phyloP scores from a whole-genome alignment of 148 eudicot species.

The Selenicereus undatus region DNA sequence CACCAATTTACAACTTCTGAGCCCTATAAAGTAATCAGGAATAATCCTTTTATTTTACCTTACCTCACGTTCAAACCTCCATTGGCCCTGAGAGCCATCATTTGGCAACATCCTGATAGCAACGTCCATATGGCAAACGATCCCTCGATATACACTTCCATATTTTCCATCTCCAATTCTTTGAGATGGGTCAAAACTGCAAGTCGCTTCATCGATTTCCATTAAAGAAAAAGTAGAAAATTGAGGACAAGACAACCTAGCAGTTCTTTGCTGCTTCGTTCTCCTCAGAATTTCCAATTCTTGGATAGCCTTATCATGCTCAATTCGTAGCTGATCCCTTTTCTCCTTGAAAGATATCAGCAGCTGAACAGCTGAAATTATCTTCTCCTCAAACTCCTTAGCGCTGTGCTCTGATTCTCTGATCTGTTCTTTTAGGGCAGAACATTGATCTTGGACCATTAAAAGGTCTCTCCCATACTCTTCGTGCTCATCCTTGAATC shows the following conservation, averaged over 20 bases:
- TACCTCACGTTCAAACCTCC: constrained; percentile 62
- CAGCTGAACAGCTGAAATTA: constrained; percentile 67
- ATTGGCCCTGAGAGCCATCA: constrained; percentile 48
- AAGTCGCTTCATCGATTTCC: constrained; percentile 71
- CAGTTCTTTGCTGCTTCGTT: constrained; percentile 24
- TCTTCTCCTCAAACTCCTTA: constrained; percentile 69
- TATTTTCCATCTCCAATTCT: constrained; percentile 69
- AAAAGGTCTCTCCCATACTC: constrained; percentile 42
- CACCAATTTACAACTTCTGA: neutral
- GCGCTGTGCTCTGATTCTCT: constrained; percentile 35
- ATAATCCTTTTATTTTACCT: neutral
- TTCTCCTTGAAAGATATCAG: constrained; percentile 51
- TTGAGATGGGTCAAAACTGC: constrained; percentile 59
- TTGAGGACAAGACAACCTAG: constrained; percentile 22
- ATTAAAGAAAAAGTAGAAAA: constrained; percentile 51
- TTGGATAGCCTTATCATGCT: constrained; percentile 38
- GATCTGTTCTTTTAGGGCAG: constrained; percentile 45
- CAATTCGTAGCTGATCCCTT: constrained; percentile 55
- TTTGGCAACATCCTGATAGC: constrained; percentile 86
- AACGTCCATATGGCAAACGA: constrained; percentile 55
- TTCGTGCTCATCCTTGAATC: constrained; percentile 45
- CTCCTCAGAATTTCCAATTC: constrained; percentile 36
- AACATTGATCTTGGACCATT: constrained; percentile 40
- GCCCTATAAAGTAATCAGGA: neutral
- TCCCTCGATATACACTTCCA: constrained; percentile 69